Base-by-base conservation (phyloP, 1,284 basidiomycete species). In the Sutorius eximius region DNA sequence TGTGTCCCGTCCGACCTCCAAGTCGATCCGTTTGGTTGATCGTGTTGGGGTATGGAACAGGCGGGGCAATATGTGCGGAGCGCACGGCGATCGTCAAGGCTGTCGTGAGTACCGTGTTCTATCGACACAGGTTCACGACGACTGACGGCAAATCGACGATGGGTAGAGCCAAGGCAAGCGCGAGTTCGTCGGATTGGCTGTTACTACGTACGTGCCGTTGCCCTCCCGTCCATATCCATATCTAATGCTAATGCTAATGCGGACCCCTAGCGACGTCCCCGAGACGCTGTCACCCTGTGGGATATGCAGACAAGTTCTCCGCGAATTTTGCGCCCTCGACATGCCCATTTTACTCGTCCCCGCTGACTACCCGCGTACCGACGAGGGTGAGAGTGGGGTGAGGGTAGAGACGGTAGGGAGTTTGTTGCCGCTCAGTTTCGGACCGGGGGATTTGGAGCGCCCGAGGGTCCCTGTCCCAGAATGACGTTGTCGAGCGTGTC, bases 241-340 rank as follows among this genome's bases (percentile, higher is more conserved):
- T 33, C 32, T 6, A 12, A 38, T 30, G 8, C 36, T 5, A 12
- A 29, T 3, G 8, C 12, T 18, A 3, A 15, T 24, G 9, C 6
- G 44, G 15, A 13, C n/a, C n/a, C 43, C 22, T 30, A 87, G 85
- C 9, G 87, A 93, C 60, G 81, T 93, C 5, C 68, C 78, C 1
- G 73, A 78, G 0, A 65, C 83, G 0, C 75, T 87, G 43, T 87
- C 91, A 1, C 93, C 93, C 0, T 98, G 95, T 71, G 95, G 95
- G 8, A 86, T 95, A 59, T 98, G 95, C 65, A 85, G 95, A 11
- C 95, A 98, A 70, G 81, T 95, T 52, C 82, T 97, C 50, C 85
- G 93, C 53, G 95, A 98, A 70, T 97, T 97, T 69, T 92, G 91
- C 66, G 70, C 81, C 8, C 80, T 84, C 38, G 73, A 85, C 27